Percentiles rank a stretch among this genome's conserved stretches.
Conservation (phyloP, 148 eudicot genomes). For the Bassia scoparia region DNA sequence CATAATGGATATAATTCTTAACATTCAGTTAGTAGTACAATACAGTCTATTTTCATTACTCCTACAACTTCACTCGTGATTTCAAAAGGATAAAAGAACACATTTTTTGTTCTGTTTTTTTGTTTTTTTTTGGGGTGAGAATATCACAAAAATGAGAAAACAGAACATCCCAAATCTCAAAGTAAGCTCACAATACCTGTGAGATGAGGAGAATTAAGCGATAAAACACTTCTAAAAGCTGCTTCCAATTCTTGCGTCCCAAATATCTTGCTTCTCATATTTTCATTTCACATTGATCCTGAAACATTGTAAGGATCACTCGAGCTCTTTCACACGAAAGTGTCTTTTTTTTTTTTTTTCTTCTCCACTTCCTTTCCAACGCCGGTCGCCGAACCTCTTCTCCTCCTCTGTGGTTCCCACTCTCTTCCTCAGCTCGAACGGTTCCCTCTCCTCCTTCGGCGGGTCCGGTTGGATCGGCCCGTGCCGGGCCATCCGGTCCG, state of each 20-base stretch:
- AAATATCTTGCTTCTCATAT: slow-evolving; percentile 62
- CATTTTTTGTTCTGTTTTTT: neutral
- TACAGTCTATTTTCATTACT: slow-evolving; percentile 5
- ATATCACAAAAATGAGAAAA: slow-evolving; percentile 40
- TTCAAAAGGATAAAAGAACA: no score
- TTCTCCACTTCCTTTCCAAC: slow-evolving; percentile 29
- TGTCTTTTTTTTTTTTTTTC: slow-evolving; percentile 26
- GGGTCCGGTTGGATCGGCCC: neutral
- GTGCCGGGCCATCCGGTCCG: neutral
- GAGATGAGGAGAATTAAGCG: slow-evolving; percentile 59
- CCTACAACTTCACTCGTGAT: slow-evolving; percentile 5
- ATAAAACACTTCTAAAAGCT: slow-evolving; percentile 52
- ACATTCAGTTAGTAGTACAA: slow-evolving; percentile 13
- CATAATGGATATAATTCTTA: no score
- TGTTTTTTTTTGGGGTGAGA: neutral
- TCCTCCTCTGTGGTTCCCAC: slow-evolving; percentile 15
- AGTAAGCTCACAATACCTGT: slow-evolving; percentile 51
- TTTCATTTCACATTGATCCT: slow-evolving; percentile 80
- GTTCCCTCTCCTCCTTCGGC: slow-evolving; percentile 23
- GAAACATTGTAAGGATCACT: slow-evolving; percentile 70
- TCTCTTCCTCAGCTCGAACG: slow-evolving; percentile 4
- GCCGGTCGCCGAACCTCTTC: slow-evolving; percentile 17
- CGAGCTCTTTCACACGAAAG: slow-evolving; percentile 61
- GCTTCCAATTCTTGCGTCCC: slow-evolving; percentile 45
- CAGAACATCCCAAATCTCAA: slow-evolving; percentile 70